A percentile compares a stretch with the other conserved stretches of the same genome.
Evolutionary conservation across 2,329 filamentous ascomycete species (phyloP).

Genomic region (Cadophora malorum): DNA sequence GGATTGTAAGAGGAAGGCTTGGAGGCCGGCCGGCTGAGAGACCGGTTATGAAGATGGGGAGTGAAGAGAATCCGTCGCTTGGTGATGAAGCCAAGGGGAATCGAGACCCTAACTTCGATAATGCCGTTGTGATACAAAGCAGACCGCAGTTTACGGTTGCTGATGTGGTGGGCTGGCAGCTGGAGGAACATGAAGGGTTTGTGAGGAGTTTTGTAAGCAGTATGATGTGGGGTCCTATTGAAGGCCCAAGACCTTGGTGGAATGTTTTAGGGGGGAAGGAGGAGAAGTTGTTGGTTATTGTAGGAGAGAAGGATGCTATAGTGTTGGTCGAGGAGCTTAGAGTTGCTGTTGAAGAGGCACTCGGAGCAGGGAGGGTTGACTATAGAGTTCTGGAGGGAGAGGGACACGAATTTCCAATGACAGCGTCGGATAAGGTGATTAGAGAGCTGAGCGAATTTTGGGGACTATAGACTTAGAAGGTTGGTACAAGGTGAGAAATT

Average conservation of each 20-base stretch:
- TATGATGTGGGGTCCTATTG: slow-evolving; percentile 60
- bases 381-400: slow-evolving; percentile 58
- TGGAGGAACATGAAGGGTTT: slow-evolving; percentile 62
- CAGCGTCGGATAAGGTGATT: slow-evolving; percentile 54
- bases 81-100: slow-evolving; percentile 34
- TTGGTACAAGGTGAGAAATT: neutral
- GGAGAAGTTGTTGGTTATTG: slow-evolving; percentile 58
- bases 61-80: slow-evolving; percentile 24
- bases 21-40: slow-evolving; percentile 15
- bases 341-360: slow-evolving; percentile 32
- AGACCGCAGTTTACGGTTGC: slow-evolving; percentile 36
- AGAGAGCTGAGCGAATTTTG: slow-evolving; percentile 53
- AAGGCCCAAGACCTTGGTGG: slow-evolving; percentile 60
- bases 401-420: slow-evolving; percentile 68
- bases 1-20: slow-evolving; percentile 28
- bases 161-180: slow-evolving; percentile 60
- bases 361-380: slow-evolving; percentile 50
- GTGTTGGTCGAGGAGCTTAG: slow-evolving; percentile 54
- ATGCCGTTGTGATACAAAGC: slow-evolving; percentile 30
- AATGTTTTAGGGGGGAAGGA: slow-evolving; percentile 53
- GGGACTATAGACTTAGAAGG: slow-evolving; percentile 22
- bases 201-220: slow-evolving; percentile 65
- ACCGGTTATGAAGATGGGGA: slow-evolving; percentile 18
- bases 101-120: slow-evolving; percentile 32
- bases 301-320: slow-evolving; percentile 54